Base-by-base conservation (phyloP, 257 asterid species). In the Handroanthus guayacan region DNA sequence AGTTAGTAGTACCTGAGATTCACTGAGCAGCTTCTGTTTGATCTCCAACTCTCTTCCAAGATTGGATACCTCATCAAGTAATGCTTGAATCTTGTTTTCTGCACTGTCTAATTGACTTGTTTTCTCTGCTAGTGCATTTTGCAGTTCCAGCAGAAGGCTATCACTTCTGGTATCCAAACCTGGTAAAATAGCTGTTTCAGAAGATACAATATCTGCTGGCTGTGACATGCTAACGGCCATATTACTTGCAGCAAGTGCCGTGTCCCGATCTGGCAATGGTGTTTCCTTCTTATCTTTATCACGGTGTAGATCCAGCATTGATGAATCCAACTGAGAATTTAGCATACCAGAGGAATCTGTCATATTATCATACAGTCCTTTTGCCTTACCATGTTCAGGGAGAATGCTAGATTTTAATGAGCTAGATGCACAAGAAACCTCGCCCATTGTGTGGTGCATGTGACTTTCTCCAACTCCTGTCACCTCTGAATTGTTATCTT, bases 1-100 rank as follows among this genome's bases (percentile, higher is more conserved):
- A 76, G 57, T 69, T n/a, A 25, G 82, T 51, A 72, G 64, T 91
- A 95, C 99, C 99, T 93, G 99, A 79, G 99, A 93, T 87, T 95
- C 98, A 71, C 90, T 95, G 45, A 93, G 97, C 73, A 95, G 91
- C 87, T 93, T 91, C 69, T 75, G 86, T 74, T 84, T 90, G 66
- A 80, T 84, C 89, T 90, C 99, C 88, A 95, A 72, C 79, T 91
- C 97, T 84, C 82, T 83, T 67, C 79, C 90, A 66, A 91, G 89
- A 83, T 88, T 89, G 67, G 88, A 76, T 41, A 88, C 86, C 86
- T 93, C 95, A 61, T 90, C 97, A 58, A 64, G 72, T 69, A 90
- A 73, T 63, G 73, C 85, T 74, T 78, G 87, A 45, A 86, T 82
- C 82, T 86, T 87, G 61, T 55, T 71, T 84, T 93, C 96, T 48